These are phyloP conservation scores for Artemisia tridentata DNA, from an alignment of 129 eudicot genomes.

Conservation along the genomic window DNA sequence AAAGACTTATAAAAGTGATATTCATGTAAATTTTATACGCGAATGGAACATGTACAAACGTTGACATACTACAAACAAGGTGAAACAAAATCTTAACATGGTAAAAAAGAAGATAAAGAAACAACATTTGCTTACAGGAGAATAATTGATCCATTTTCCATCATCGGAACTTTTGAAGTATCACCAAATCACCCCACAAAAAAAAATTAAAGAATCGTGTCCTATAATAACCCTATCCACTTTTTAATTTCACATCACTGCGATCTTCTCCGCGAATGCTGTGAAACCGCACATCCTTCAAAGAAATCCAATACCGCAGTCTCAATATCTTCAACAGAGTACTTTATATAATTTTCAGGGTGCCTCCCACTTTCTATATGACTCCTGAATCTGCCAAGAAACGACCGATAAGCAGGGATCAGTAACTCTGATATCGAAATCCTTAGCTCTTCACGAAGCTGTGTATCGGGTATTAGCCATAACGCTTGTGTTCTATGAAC, in stretches of 20 bases:
- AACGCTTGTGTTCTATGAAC: slow-evolving; percentile 58
- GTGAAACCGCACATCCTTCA: slow-evolving; percentile 1
- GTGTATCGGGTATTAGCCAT: slow-evolving; percentile 22
- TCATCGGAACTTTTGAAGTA: slow-evolving; percentile 26
- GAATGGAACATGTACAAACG: slow-evolving; percentile 39
- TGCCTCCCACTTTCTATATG: slow-evolving; percentile 55
- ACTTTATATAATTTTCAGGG: slow-evolving; percentile 61
- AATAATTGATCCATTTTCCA: slow-evolving; percentile 26
- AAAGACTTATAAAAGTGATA: slow-evolving; percentile 22
- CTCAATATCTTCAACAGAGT: slow-evolving; percentile 17
- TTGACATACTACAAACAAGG: slow-evolving; percentile 50
- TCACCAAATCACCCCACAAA: slow-evolving; percentile 42
- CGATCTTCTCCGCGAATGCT: slow-evolving; percentile 14
- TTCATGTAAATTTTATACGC: slow-evolving; percentile 28
- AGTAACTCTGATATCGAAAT: slow-evolving; percentile 50
- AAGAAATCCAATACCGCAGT: slow-evolving; percentile 6
- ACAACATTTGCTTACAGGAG: slow-evolving; percentile 52
- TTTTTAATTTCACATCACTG: neutral
- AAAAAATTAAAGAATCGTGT: slow-evolving; percentile 21
- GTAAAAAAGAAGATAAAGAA: slow-evolving; percentile 3
- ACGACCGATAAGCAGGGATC: slow-evolving; percentile 28
- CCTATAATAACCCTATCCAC: neutral
- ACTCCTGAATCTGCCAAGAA: slow-evolving; percentile 54
- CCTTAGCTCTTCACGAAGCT: slow-evolving; percentile 42
- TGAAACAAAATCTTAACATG: slow-evolving; percentile 37